Evolutionary conservation across 2,329 filamentous ascomycete genomes (phyloP).

Genomic region (Eutypella sp.): DNA sequence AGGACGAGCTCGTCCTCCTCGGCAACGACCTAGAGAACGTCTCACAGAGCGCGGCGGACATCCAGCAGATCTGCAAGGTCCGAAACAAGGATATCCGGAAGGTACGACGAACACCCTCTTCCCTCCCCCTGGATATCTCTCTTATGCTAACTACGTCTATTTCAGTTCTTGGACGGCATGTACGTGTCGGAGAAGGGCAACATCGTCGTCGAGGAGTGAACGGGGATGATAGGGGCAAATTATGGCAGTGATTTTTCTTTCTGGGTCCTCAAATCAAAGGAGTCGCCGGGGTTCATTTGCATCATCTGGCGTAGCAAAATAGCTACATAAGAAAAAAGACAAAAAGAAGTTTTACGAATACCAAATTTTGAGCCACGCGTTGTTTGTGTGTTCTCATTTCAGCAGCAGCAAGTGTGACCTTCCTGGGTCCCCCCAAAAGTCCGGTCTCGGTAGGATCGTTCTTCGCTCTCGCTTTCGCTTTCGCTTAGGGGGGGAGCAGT

Average conservation of each 20-base stretch:
- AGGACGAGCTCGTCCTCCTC: slow-evolving; percentile 91
- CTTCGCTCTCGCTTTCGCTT: background rate
- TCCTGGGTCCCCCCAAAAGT: too few relatives aligned
- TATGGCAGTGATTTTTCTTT: slow-evolving; percentile 52
- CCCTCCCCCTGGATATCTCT: slow-evolving; percentile 1
- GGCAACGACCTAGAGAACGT: slow-evolving; percentile 97
- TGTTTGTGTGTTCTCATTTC: background rate
- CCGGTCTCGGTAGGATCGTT: background rate
- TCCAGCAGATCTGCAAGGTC: slow-evolving; percentile 99
- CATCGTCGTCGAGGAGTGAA: slow-evolving; percentile 70
- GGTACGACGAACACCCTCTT: slow-evolving; percentile 44
- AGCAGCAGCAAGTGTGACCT: too few relatives aligned
- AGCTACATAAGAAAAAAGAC: slow-evolving; percentile 31
- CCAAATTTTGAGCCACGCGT: slow-evolving; percentile 4
- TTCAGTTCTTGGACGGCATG: slow-evolving; percentile 96
- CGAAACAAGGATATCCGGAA: slow-evolving; percentile 99
- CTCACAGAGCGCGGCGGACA: slow-evolving; percentile 96
- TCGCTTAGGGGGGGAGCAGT: background rate
- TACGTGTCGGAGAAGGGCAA: slow-evolving; percentile 99
- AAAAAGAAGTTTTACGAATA: too few relatives aligned
- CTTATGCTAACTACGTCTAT: slow-evolving; percentile 20
- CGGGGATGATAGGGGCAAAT: too few relatives aligned
- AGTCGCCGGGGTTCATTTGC: slow-evolving; percentile 60
- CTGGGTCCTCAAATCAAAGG: slow-evolving; percentile 53
- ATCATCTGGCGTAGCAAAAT: slow-evolving; percentile 55